Evolutionary conservation across 1,284 basidiomycete species (phyloP).

Genomic region (Sporisorium exsertum): DNA sequence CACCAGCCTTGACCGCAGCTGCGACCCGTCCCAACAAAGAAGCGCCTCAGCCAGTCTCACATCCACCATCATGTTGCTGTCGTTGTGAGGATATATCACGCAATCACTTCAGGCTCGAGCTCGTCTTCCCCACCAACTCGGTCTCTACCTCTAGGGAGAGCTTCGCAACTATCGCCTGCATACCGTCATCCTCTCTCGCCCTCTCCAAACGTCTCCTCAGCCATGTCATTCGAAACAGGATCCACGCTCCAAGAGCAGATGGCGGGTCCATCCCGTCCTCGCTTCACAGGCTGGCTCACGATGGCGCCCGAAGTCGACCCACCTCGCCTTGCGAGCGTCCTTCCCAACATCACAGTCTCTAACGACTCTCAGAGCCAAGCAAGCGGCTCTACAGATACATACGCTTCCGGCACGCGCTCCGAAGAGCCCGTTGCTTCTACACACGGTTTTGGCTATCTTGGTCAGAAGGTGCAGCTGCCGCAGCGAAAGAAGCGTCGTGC

Average conservation of each 20-base stretch:
- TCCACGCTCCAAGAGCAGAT: conserved; percentile 40
- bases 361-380: conserved; percentile 8
- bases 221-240: conserved; percentile 24
- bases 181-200: not conserved
- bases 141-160: not conserved
- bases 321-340: conserved; percentile 6
- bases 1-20: not conserved
- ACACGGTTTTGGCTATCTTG: conserved; percentile 36
- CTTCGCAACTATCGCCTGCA: not conserved
- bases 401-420: conserved; percentile 1
- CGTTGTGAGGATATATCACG: not conserved
- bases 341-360: conserved; percentile 1
- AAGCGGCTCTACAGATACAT: conserved; percentile 3
- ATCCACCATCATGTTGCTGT: not conserved
- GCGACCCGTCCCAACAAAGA: not conserved
- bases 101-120: not conserved
- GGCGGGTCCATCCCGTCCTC: conserved; percentile 40
- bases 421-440: conserved; percentile 27
- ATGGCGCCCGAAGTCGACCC: conserved; percentile 56
- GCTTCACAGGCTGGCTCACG: conserved; percentile 58
- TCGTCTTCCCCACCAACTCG: not conserved
- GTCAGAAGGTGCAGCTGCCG: conserved; percentile 30
- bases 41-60: not conserved
- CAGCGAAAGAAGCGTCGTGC: conserved; percentile 39
- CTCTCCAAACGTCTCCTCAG: not conserved